Base-by-base conservation (phyloP, 164 flowering plant species). In the Akebia trifoliata region DNA sequence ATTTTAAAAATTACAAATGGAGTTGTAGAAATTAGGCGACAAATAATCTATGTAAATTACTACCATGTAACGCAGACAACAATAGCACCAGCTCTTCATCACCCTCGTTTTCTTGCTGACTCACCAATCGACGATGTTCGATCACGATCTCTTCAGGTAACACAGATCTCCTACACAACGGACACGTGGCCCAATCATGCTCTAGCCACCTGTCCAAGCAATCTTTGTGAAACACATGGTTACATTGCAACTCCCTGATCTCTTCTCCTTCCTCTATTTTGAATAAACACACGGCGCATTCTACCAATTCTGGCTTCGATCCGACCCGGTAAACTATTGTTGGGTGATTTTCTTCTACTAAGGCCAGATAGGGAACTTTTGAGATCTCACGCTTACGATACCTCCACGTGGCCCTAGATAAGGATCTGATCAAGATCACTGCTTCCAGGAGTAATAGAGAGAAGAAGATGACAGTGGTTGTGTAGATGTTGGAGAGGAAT, bases 131-230 rank as follows among this genome's bases (percentile, higher is more conserved):
- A 5, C 48, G 57, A 11, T 38, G 63, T 1, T 43, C 21, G 5
- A 37, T 58, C 40, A 65, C 57, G 0, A 68, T 57, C 18, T 65
- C 73, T 18, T 70, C 76, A 1, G 72, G 51, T 66, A 75, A 32
- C 39, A 73, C 75, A 29, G 38, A 46, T 6, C 55, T 61, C 52
- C 81, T 50, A 60, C 81, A 76, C 15, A 76, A 63, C 1, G 82
- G 85, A 42, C 85, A 81, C 0, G 82, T 74, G 17, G 74, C 73
- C 22, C 10, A 53, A 24, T 62, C 63, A 4, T 63, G 72, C 37
- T 70, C 63, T 10, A 81, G 59, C 85, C 85, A 81, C 51, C 17
- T 56, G 45, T 76, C 82, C 1, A 81, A 42, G 57, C 85, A 81
- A 9, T 60, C 73, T 65, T 63, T 72, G 57, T 81, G 85, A 31